Percentiles rank a stretch among this genome's conserved stretches.
These are phyloP conservation scores for Priceomyces carsonii DNA, from an alignment of 805 yeast species.

Conservation along the genomic window DNA sequence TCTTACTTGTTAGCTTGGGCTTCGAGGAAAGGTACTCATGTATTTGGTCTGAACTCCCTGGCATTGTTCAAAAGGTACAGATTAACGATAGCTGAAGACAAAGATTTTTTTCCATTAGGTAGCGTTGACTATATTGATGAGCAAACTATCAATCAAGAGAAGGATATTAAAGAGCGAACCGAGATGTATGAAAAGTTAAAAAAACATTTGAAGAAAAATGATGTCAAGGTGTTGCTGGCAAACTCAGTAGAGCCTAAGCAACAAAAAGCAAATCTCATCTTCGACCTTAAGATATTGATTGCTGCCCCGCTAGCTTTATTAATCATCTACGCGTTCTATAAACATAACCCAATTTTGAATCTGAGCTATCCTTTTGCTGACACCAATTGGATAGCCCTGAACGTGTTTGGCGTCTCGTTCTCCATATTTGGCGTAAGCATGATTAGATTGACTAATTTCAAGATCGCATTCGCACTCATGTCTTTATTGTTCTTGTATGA, in stretches of 20 bases:
- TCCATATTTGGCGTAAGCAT: slow-evolving; percentile 45
- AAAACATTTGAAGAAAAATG: slow-evolving; percentile 12
- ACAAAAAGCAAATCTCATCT: slow-evolving; percentile 17
- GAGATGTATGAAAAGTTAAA: slow-evolving; percentile 9
- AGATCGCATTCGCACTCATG: slow-evolving; percentile 46
- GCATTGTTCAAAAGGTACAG: slow-evolving; percentile 37
- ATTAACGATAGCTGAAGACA: slow-evolving; percentile 42
- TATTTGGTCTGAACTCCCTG: slow-evolving; percentile 22
- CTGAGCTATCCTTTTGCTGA: slow-evolving; percentile 5
- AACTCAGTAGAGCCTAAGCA: slow-evolving; percentile 27
- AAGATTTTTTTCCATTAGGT: slow-evolving; percentile 37
- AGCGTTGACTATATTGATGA: slow-evolving; percentile 23
- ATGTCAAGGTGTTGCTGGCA: slow-evolving; percentile 14
- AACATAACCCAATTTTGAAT: slow-evolving; percentile 10
- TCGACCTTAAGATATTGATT: slow-evolving; percentile 19
- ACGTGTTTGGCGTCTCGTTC: slow-evolving; percentile 42
- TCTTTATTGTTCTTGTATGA: slow-evolving; percentile 59
- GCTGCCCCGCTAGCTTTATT: slow-evolving; percentile 14
- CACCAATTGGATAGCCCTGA: slow-evolving; percentile 26
- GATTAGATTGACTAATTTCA: slow-evolving; percentile 44
- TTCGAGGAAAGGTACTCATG: slow-evolving; percentile 27
- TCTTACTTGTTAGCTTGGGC: slow-evolving; percentile 22
- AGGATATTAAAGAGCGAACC: background rate
- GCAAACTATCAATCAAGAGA: slow-evolving; percentile 6
- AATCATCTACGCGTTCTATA: slow-evolving; percentile 7